Evolutionary conservation across 1,284 basidiomycete species (phyloP), one percentile per base, ranked within the genome.

Genomic region (Neolentinus lepideus): DNA sequence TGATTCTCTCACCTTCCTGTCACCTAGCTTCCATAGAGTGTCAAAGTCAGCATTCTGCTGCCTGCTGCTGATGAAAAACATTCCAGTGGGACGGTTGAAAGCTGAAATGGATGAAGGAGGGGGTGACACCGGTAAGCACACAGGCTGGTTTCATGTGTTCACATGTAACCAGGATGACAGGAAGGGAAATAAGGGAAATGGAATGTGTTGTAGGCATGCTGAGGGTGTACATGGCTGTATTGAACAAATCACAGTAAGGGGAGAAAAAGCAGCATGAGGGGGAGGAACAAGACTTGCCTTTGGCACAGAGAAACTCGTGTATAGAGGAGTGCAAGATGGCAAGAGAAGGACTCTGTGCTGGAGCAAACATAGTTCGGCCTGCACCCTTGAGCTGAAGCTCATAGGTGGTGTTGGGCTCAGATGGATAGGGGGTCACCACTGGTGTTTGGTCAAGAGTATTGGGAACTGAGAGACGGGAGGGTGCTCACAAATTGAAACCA

Each of bases 301-400:
- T 92, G 1, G 88, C 85, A 55, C 89, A 86, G 1, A 94, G 79
- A 63, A 85, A 98, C 73, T 99, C 96, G 54, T 96, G 85, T 38
- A 98, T 86, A 3, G 93, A 94, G 43, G 92, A 94, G 25, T 94
- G 85, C 16, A 95, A 73, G 1, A 97, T 94, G 1, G 96, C 96
- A 8, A 98, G 78, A 0, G 96, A 96, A 69, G n/a, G n/a, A n/a
- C n/a, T 99, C 96, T 1, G 94, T 96, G 46, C 74, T 76, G 48
- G 81, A 1, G 93, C 92, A 71, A 96, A 98, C 0, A 96, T 95
- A 1, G 96, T 99, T 9, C 96, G 80, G 0, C 96, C 96, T 0
- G 88, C 85, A 0, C 96, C 96, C 67, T 98, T 99, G 61, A 98
- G 80, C 69, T 98, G 96, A 2, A 99, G 76, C 67, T 98, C 94